These are phyloP conservation scores for Penicillium psychrosexuale DNA, from an alignment of 2,329 filamentous ascomycete species.

Conservation along the genomic window DNA sequence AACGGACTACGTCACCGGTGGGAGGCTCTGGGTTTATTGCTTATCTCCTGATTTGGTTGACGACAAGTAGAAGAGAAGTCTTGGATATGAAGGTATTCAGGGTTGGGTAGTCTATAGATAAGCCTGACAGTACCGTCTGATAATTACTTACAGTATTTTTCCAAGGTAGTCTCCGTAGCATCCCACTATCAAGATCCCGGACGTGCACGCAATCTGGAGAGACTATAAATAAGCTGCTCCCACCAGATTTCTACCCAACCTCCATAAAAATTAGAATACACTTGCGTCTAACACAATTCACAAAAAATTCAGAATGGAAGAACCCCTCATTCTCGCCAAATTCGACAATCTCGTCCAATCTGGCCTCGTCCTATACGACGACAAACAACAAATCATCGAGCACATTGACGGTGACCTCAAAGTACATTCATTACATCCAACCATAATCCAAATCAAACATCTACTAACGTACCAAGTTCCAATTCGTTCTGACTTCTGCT, in stretches of 20 bases:
- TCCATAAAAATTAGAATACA: background rate
- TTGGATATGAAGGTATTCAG: no score
- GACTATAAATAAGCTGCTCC: background rate
- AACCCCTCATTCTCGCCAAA: background rate
- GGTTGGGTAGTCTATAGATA: no score
- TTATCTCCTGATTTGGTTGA: no score
- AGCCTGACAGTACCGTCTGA: no score
- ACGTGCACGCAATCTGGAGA: background rate
- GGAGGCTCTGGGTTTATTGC: no score
- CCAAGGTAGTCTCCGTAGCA: no score
- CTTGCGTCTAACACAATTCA: background rate
- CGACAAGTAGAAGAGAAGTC: no score
- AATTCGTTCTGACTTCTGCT: background rate
- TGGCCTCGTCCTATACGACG: background rate
- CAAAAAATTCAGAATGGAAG: background rate
- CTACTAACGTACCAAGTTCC: background rate
- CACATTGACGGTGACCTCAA: background rate
- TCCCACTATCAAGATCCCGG: no score
- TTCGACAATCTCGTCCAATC: background rate
- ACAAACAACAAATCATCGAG: background rate
- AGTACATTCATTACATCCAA: background rate
- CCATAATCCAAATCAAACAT: background rate
- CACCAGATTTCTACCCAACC: background rate
- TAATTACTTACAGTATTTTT: no score
- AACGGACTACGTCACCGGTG: no score